A percentile compares a stretch with the other conserved stretches of the same genome.
phyloP scores from a whole-genome alignment of 768 basidiomycete genomes.

The Psilocybe cyanescens region DNA sequence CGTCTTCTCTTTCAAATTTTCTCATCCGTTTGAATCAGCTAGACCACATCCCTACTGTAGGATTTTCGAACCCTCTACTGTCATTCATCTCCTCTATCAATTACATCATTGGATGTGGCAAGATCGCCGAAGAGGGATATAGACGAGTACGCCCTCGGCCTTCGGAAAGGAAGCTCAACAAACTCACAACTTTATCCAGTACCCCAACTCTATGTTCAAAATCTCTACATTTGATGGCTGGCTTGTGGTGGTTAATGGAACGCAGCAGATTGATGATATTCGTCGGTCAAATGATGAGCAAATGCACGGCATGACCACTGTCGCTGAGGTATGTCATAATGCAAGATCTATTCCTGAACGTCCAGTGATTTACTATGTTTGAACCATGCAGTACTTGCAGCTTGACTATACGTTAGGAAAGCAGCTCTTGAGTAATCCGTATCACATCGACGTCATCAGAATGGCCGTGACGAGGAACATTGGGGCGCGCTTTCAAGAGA shows the following conservation, averaged over 20 bases:
- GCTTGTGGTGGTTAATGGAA: constrained; percentile 46
- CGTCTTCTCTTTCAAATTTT: not conserved
- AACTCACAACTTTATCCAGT: constrained; percentile 15
- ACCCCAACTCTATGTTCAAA: constrained; percentile 37
- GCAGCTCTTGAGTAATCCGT: constrained; percentile 26
- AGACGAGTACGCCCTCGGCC: constrained; percentile 23
- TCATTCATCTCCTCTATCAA: constrained; percentile 34
- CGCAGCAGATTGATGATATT: constrained; percentile 45
- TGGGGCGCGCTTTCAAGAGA: constrained; percentile 20
- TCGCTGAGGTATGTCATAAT: constrained; percentile 29
- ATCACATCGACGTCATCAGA: constrained; percentile 35
- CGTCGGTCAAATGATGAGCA: constrained; percentile 46
- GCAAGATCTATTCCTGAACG: no score
- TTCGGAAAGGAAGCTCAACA: no score
- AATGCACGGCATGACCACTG: constrained; percentile 41
- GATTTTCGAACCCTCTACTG: constrained; percentile 32
- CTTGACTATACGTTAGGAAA: constrained; percentile 35
- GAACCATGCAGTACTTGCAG: constrained; percentile 30
- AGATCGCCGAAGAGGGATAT: constrained; percentile 36
- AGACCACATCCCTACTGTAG: constrained; percentile 39
- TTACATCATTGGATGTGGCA: constrained; percentile 26
- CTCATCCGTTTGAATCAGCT: constrained; percentile 1
- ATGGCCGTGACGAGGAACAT: constrained; percentile 36
- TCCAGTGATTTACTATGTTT: no score
- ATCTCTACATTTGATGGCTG: constrained; percentile 48